Percentiles rank a stretch among this genome's conserved stretches.
phyloP scores from a whole-genome alignment of 2,329 filamentous ascomycete species.

The Pezicula carpinea region DNA sequence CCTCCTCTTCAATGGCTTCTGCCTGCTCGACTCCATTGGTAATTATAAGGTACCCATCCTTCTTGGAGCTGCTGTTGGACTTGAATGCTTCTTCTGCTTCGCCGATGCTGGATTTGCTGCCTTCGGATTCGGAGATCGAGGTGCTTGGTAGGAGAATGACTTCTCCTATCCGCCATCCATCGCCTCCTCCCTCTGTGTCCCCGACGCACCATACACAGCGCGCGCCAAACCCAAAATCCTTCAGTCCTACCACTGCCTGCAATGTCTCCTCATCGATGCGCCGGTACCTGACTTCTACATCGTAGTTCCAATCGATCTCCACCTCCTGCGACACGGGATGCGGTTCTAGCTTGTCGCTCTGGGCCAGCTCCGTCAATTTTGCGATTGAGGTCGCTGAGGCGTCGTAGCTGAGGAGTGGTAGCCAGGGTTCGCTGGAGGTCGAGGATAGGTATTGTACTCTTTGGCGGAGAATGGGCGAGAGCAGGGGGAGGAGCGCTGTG shows the following conservation, averaged over 20 bases:
- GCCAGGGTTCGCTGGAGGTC: constrained; percentile 61
- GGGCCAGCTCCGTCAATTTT: constrained; percentile 56
- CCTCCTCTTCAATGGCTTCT: constrained; percentile 48
- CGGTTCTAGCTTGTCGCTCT: constrained; percentile 64
- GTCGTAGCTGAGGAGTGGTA: constrained; percentile 66
- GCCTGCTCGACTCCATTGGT: constrained; percentile 12
- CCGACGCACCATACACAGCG: constrained; percentile 66
- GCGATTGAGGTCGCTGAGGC: constrained; percentile 45
- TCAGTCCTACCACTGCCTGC: constrained; percentile 59
- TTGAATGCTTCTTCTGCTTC: constrained; percentile 58
- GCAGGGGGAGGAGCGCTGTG: constrained; percentile 50
- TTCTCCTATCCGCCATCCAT: constrained; percentile 71
- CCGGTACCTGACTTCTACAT: constrained; percentile 58
- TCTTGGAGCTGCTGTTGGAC: constrained; percentile 27
- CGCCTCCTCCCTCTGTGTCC: constrained; percentile 47
- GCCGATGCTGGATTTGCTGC: constrained; percentile 44
- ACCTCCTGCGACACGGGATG: constrained; percentile 78
- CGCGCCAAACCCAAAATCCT: constrained; percentile 58
- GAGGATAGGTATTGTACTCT: constrained; percentile 61
- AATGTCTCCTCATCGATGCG: constrained; percentile 73
- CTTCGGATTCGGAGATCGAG: constrained; percentile 44
- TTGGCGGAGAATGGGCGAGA: constrained; percentile 63
- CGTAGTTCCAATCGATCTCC: constrained; percentile 64
- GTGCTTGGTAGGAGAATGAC: constrained; percentile 59
- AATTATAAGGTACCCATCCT: constrained; percentile 1